A percentile compares a stretch with the other conserved stretches of the same genome.
Conservation (phyloP, 257 asterid genomes). For the Salvia splendens region DNA sequence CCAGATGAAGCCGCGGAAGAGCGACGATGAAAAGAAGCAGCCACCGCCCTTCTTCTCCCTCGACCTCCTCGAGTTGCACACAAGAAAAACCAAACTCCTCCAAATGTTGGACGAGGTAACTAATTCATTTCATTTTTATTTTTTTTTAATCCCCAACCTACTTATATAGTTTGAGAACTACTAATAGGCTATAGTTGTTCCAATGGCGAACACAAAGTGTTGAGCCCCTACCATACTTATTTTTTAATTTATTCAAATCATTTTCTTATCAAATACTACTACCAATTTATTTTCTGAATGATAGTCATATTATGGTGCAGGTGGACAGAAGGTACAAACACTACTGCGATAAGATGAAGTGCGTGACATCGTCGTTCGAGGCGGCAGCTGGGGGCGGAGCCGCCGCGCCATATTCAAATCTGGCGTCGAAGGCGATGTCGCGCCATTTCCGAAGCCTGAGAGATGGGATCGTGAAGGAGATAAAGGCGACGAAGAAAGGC, state of each 20-base stretch:
- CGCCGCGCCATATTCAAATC: conserved; percentile 60
- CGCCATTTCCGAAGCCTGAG: conserved; percentile 74
- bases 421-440: conserved; percentile 86
- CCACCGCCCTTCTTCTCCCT: conserved; percentile 55
- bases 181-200: no score
- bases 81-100: conserved; percentile 67
- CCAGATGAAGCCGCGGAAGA: conserved; percentile 40
- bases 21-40: conserved; percentile 49
- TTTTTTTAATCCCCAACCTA: no score
- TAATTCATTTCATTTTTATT: neutral
- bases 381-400: conserved; percentile 78
- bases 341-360: conserved; percentile 84
- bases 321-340: conserved; percentile 90
- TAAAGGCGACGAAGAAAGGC: conserved; percentile 63
- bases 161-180: no score
- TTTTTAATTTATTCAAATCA: no score
- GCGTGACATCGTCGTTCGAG: conserved; percentile 69
- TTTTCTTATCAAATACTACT: no score
- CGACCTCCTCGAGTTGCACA: conserved; percentile 74
- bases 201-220: no score
- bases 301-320: no score
- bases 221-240: no score
- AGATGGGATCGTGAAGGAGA: conserved; percentile 64
- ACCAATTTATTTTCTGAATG: no score
- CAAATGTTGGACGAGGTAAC: conserved; percentile 86